A percentile compares a stretch with the other conserved stretches of the same genome.
Conservation (phyloP, 2,329 filamentous ascomycete species). For the Neurospora crassa region DNA sequence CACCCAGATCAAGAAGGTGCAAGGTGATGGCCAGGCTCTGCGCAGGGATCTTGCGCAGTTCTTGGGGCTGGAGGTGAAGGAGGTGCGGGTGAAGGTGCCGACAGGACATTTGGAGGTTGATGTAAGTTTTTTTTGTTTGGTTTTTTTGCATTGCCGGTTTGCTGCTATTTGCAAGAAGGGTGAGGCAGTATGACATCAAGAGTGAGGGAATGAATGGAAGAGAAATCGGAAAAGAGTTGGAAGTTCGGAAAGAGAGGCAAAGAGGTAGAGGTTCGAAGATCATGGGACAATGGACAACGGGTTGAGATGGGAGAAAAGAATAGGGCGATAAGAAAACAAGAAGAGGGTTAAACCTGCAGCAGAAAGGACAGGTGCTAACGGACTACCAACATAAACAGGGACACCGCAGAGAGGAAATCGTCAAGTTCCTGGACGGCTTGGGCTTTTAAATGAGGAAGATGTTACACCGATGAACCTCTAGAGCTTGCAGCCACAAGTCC, state of each 20-base stretch:
- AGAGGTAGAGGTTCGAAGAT: too few relatives aligned
- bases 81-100: slow-evolving; percentile 45
- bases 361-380: slow-evolving; percentile 8
- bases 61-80: slow-evolving; percentile 45
- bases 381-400: slow-evolving; percentile 20
- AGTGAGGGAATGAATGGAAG: too few relatives aligned
- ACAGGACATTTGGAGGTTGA: slow-evolving; percentile 70
- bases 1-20: slow-evolving; percentile 69
- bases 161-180: too few relatives aligned
- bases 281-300: too few relatives aligned
- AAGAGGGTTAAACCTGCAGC: too few relatives aligned
- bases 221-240: too few relatives aligned
- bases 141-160: too few relatives aligned
- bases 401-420: slow-evolving; percentile 19
- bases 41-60: slow-evolving; percentile 51
- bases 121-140: slow-evolving; percentile 34
- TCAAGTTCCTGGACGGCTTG: background rate
- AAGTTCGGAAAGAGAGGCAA: too few relatives aligned
- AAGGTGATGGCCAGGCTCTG: slow-evolving; percentile 59
- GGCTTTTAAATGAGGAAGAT: background rate
- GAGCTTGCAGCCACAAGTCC: background rate
- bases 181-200: too few relatives aligned
- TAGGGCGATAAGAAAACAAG: too few relatives aligned
- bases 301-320: background rate
- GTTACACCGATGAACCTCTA: background rate